Percentiles rank a stretch among this genome's conserved stretches.
phyloP scores from a whole-genome alignment of 129 eudicot genomes.

The Silybum marianum region DNA sequence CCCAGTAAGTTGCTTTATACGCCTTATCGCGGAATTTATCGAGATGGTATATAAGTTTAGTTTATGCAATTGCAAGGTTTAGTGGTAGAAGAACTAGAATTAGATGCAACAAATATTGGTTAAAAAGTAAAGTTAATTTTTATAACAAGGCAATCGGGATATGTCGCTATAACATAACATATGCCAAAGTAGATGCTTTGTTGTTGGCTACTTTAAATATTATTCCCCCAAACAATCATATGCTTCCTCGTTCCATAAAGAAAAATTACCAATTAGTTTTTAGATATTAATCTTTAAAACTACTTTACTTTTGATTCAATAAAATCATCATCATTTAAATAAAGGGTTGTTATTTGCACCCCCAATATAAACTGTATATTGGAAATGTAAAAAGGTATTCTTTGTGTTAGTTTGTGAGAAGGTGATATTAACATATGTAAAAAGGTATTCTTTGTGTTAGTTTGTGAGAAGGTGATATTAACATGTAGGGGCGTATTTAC shows the following conservation, averaged over 20 bases:
- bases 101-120: constrained; percentile 20
- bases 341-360: too few species aligned
- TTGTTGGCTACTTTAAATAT: constrained; percentile 38
- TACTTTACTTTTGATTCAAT: not conserved
- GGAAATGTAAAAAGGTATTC: too few species aligned
- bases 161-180: constrained; percentile 38
- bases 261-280: constrained; percentile 1
- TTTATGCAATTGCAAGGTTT: constrained; percentile 27
- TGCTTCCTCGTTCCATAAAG: constrained; percentile 27
- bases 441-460: too few species aligned
- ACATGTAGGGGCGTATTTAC: too few species aligned
- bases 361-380: too few species aligned
- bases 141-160: constrained; percentile 27
- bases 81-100: constrained; percentile 27
- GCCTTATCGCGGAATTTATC: constrained; percentile 16
- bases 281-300: not conserved
- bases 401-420: too few species aligned
- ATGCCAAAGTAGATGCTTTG: constrained; percentile 50
- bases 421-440: too few species aligned
- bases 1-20: constrained; percentile 17
- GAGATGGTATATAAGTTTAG: constrained; percentile 14
- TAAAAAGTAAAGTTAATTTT: constrained; percentile 13
- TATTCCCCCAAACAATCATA: constrained; percentile 35
- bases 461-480: too few species aligned
- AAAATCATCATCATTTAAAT: not conserved